phyloP scores from a whole-genome alignment of 345 rosid genomes.

The Iberis pinnata region DNA sequence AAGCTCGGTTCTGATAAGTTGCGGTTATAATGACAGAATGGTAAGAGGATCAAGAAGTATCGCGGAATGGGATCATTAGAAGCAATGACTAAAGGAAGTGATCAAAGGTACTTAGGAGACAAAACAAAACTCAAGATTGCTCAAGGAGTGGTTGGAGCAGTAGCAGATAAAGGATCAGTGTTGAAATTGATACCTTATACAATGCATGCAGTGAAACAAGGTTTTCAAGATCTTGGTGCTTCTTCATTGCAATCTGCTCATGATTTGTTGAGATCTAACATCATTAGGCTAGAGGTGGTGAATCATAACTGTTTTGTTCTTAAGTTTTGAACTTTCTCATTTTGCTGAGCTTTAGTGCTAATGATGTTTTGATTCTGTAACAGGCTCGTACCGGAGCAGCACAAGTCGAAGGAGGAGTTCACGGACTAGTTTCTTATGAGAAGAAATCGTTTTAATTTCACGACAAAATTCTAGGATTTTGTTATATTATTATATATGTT shows the following conservation, averaged over 20 bases:
- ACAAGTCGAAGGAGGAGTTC: conserved; percentile 82
- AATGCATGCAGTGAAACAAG: conserved; percentile 97
- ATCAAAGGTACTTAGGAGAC: conserved; percentile 86
- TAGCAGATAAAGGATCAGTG: conserved; percentile 90
- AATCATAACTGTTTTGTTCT: neutral
- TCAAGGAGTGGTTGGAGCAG: conserved; percentile 98
- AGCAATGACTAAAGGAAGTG: conserved; percentile 98
- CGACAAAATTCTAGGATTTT: too few species aligned
- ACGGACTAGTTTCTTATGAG: conserved; percentile 62
- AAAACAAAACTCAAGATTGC: conserved; percentile 78
- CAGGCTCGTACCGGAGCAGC: conserved; percentile 93
- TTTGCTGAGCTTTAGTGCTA: neutral
- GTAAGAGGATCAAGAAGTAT: conserved; percentile 56
- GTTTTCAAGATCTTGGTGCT: conserved; percentile 95
- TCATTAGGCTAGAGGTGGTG: conserved; percentile 73
- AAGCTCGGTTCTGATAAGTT: neutral
- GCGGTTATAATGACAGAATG: conserved; percentile 43
- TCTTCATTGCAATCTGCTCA: conserved; percentile 68
- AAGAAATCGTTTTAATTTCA: conserved; percentile 52
- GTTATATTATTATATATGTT: too few species aligned
- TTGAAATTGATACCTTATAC: conserved; percentile 76
- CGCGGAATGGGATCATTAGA: conserved; percentile 98
- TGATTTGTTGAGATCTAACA: conserved; percentile 58
- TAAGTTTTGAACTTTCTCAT: neutral
- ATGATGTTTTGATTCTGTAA: conserved; percentile 3